A percentile compares a stretch with the other conserved stretches of the same genome.
Conservation (phyloP, 805 yeast genomes). For the Candida pini region DNA sequence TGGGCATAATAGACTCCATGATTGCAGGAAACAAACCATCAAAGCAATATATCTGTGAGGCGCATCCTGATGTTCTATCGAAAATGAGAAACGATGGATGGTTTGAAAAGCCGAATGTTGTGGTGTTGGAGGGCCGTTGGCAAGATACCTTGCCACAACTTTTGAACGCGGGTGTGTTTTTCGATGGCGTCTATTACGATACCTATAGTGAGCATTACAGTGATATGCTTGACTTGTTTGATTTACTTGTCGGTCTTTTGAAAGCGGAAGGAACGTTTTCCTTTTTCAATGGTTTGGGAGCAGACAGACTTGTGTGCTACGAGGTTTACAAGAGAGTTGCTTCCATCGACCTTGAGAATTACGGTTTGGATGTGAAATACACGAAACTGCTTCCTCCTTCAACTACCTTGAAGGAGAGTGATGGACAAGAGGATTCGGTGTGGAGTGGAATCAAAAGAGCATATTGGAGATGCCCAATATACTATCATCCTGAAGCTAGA, state of each 20-base stretch:
- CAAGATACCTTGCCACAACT: slow-evolving; percentile 71
- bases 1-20: slow-evolving; percentile 89
- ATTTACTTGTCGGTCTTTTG: slow-evolving; percentile 71
- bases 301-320: slow-evolving; percentile 66
- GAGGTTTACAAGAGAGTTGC: slow-evolving; percentile 85
- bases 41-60: slow-evolving; percentile 85
- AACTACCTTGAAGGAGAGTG: slow-evolving; percentile 29
- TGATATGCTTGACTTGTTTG: slow-evolving; percentile 84
- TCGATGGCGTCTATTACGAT: slow-evolving; percentile 91
- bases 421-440: slow-evolving; percentile 36
- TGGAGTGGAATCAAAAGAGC: slow-evolving; percentile 61
- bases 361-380: slow-evolving; percentile 67
- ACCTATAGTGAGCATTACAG: slow-evolving; percentile 89
- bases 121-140: slow-evolving; percentile 86
- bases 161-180: slow-evolving; percentile 59
- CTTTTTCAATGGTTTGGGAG: slow-evolving; percentile 88
- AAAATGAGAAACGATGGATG: slow-evolving; percentile 74
- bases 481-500: slow-evolving; percentile 59
- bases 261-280: slow-evolving; percentile 82
- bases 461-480: slow-evolving; percentile 65
- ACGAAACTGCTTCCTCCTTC: slow-evolving; percentile 42
- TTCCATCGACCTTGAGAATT: slow-evolving; percentile 69
- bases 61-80: slow-evolving; percentile 83
- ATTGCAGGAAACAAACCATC: slow-evolving; percentile 55
- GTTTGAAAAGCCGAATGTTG: slow-evolving; percentile 69